Evolutionary conservation across 1,284 basidiomycete genomes (phyloP), one percentile per base, ranked within the genome.

Genomic region (Omphalotus olearius): DNA sequence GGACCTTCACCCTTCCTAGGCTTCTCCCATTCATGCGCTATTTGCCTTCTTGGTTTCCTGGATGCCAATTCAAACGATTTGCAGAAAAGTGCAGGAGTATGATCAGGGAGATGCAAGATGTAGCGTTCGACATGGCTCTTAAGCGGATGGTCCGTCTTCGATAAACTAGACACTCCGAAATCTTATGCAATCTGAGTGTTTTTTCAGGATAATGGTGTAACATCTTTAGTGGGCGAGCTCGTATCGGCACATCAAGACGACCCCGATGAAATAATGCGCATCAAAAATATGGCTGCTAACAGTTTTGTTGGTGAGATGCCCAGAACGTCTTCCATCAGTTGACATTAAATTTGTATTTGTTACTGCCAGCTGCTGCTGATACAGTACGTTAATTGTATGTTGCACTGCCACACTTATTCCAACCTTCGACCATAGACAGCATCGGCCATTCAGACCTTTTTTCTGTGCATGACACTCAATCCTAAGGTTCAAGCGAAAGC

Each of bases 301-400:
- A 42, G 41, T 42, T 42, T 42, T 17, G 16, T 42, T 17, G 41
- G 41, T 42, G 18, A 42, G 41, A 17, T 2, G 38, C n/a, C 7
- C 7, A 9, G 2, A 13, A 13, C 16, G 7, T n/a, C n/a, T n/a
- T n/a, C n/a, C n/a, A n/a, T n/a, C n/a, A n/a, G n/a, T n/a, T n/a
- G n/a, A n/a, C n/a, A n/a, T n/a, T n/a, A n/a, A n/a, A n/a, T n/a
- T n/a, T n/a, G n/a, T n/a, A n/a, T n/a, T n/a, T n/a, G n/a, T n/a
- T n/a, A n/a, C n/a, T n/a, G n/a, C n/a, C n/a, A 65, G 65, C 62
- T 51, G 66, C 63, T 16, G 62, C 64, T 20, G 66, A 67, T 45
- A 66, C 66, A 16, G 66, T 65, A 35, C 36, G 64, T 37, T 14
- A 16, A 20, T 30, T 9, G 35, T 6, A 13, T 13, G 23, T 40